Conservation (phyloP, 768 basidiomycete species). For the Lentinula boryana region DNA sequence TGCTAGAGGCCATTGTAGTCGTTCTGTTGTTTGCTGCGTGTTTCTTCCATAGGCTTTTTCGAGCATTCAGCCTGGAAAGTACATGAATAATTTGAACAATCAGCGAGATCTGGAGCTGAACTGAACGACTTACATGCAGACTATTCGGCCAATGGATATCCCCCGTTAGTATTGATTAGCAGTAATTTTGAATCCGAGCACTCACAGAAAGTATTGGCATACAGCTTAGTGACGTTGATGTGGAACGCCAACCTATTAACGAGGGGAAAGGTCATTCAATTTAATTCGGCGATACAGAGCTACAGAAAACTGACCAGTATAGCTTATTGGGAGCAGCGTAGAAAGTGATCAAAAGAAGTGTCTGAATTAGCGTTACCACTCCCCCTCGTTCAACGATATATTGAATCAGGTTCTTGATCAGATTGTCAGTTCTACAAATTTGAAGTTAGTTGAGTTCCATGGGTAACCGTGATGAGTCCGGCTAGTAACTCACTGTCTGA, state of each 20-base stretch:
- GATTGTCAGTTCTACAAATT: constrained; percentile 27
- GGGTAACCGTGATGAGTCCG: neutral
- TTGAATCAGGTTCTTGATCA: constrained; percentile 34
- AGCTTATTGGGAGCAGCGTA: constrained; percentile 28
- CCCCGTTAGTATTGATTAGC: neutral
- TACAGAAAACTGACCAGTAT: constrained; percentile 28
- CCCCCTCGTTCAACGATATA: constrained; percentile 36
- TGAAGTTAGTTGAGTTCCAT: neutral
- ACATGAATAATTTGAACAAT: neutral
- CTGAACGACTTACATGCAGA: neutral
- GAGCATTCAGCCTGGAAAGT: neutral
- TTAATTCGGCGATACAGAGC: neutral
- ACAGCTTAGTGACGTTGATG: constrained; percentile 41
- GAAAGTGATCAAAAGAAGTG: constrained; percentile 34
- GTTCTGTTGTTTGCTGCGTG: neutral
- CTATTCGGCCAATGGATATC: neutral
- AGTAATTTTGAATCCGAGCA: neutral
- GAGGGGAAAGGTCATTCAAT: neutral
- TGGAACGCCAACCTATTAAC: constrained; percentile 37
- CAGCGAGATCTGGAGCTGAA: too few species aligned
- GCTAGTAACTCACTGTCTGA: constrained; percentile 24
- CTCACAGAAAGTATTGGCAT: constrained; percentile 46
- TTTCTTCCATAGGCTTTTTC: neutral
- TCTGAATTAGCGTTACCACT: constrained; percentile 39
- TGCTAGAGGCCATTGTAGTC: neutral